A percentile compares a stretch with the other conserved stretches of the same genome.
These are phyloP conservation scores for Blechomonas ayalai DNA, from an alignment of 208 protist species.

Conservation along the genomic window DNA sequence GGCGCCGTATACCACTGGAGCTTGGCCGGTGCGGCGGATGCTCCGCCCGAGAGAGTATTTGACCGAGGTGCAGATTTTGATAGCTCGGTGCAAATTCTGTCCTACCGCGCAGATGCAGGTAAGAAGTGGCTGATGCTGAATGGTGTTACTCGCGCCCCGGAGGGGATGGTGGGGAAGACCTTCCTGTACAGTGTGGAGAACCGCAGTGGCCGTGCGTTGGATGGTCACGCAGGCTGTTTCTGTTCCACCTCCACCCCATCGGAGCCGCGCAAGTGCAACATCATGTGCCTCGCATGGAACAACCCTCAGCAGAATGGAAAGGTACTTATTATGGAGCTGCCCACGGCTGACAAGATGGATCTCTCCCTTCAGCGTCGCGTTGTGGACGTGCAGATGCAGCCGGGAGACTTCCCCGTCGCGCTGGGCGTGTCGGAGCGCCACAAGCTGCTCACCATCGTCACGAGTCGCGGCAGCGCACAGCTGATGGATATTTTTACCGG, in stretches of 20 bases:
- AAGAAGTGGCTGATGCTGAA: conserved; percentile 96
- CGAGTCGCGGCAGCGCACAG: conserved; percentile 92
- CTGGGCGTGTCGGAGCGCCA: conserved; percentile 95
- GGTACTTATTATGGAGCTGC: conserved; percentile 90
- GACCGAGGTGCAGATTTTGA: conserved; percentile 89
- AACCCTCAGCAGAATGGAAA: conserved; percentile 72
- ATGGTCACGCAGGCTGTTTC: conserved; percentile 96
- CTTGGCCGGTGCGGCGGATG: conserved; percentile 81
- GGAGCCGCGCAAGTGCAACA: conserved; percentile 70
- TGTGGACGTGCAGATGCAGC: conserved; percentile 47
- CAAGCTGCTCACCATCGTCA: conserved; percentile 96
- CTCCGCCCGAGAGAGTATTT: conserved; percentile 95
- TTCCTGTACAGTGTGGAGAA: conserved; percentile 97
- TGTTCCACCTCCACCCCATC: conserved; percentile 65
- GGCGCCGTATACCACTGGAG: conserved; percentile 98
- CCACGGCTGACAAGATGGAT: conserved; percentile 69
- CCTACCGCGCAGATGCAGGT: conserved; percentile 91
- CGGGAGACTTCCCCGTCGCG: conserved; percentile 98
- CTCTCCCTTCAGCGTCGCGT: conserved; percentile 49
- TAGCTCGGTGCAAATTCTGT: conserved; percentile 94
- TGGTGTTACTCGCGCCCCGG: conserved; percentile 83
- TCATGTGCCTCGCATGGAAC: conserved; percentile 95
- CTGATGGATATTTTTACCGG: conserved; percentile 96
- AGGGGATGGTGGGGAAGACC: conserved; percentile 92
- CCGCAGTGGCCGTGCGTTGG: conserved; percentile 89